Evolutionary conservation across 2,329 filamentous ascomycete species (phyloP).

Genomic region (Diaporthe australafricana): DNA sequence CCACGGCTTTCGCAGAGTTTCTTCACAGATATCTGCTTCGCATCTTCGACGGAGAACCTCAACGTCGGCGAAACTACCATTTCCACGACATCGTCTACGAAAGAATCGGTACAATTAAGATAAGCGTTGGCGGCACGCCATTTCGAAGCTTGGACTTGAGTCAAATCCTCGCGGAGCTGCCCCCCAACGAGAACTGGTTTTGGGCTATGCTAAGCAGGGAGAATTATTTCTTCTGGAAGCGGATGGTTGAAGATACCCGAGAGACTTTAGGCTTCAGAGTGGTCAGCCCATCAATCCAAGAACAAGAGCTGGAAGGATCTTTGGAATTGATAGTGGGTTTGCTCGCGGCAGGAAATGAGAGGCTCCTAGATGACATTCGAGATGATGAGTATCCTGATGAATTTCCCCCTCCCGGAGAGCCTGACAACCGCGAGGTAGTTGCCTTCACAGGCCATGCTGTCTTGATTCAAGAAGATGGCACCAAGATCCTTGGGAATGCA

Average conservation of each 20-base stretch:
- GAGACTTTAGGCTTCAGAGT: neutral
- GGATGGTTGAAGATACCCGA: neutral
- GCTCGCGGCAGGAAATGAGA: neutral
- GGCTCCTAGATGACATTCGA: neutral
- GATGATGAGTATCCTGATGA: neutral
- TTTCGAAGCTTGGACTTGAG: neutral
- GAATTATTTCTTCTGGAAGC: neutral
- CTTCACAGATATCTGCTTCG: neutral
- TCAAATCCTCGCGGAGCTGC: neutral
- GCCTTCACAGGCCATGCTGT: neutral
- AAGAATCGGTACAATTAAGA: neutral
- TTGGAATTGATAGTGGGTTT: neutral
- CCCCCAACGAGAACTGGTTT: neutral
- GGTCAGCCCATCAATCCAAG: neutral
- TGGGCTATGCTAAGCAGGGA: rapidly evolving
- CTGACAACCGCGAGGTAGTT: neutral
- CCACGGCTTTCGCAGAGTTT: neutral
- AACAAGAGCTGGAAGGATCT: neutral
- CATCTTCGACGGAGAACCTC: neutral
- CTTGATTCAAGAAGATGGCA: neutral
- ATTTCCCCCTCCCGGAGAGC: too few relatives aligned
- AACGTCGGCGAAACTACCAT: rapidly evolving
- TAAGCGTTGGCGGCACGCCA: neutral
- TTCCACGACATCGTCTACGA: neutral
- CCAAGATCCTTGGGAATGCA: neutral